Evolutionary conservation across 257 asterid species (phyloP).

Genomic region (Fraxinus cuspidata): DNA sequence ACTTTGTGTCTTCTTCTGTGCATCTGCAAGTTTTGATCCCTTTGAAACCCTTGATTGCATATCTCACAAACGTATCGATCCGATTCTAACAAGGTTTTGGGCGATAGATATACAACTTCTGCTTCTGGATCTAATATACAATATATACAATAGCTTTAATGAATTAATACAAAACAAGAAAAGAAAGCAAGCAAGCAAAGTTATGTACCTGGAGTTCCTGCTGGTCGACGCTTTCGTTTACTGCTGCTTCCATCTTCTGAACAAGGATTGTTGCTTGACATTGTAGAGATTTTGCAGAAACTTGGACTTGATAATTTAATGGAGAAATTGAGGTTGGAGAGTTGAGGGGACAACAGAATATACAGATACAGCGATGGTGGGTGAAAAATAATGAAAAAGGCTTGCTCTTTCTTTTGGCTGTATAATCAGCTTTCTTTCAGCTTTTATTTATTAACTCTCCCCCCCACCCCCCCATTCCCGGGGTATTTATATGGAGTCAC

Average conservation of each 20-base stretch:
- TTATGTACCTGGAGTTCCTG: constrained; percentile 81
- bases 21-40: constrained; percentile 95
- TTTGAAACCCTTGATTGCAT: constrained; percentile 89
- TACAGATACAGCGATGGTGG: constrained; percentile 35
- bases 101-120: constrained; percentile 80
- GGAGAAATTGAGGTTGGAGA: constrained; percentile 16
- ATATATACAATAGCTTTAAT: background rate
- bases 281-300: constrained; percentile 3
- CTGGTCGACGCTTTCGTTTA: constrained; percentile 69
- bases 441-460: constrained; percentile 25
- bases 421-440: constrained; percentile 59
- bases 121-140: constrained; percentile 79
- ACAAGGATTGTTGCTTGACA: constrained; percentile 45
- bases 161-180: background rate
- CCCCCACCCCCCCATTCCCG: too few relatives aligned
- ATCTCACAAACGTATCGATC: constrained; percentile 90
- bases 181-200: background rate
- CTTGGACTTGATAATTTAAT: background rate
- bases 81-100: constrained; percentile 77
- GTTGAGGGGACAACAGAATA: constrained; percentile 30
- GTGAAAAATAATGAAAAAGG: constrained; percentile 35
- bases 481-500: too few relatives aligned
- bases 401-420: constrained; percentile 42
- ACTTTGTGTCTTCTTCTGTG: constrained; percentile 84
- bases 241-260: constrained; percentile 41